Evolutionary conservation across 441 rosid genomes (phyloP).

Genomic region (Francoa sonchifolia): DNA sequence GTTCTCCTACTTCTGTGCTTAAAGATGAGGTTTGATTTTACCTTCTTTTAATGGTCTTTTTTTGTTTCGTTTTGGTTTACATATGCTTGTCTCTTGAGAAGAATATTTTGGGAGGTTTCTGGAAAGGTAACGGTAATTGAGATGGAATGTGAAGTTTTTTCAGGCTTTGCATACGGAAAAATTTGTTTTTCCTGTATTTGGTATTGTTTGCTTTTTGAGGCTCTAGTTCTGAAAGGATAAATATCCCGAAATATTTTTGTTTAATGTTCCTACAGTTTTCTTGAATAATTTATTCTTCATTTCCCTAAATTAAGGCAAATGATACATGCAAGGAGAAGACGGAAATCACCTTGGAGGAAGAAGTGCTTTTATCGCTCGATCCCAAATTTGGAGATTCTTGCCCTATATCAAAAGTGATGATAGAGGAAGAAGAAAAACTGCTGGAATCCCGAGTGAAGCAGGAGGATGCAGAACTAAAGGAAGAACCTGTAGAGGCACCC

Average conservation of each 20-base stretch:
- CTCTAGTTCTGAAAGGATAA: too few relatives aligned
- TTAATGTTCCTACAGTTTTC: not conserved
- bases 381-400: constrained; percentile 43
- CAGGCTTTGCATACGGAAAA: too few relatives aligned
- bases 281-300: not conserved
- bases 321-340: constrained; percentile 31
- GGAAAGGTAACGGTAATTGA: not conserved
- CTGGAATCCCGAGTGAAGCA: constrained; percentile 35
- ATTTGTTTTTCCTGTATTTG: too few relatives aligned
- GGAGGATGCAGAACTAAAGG: constrained; percentile 24
- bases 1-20: constrained; percentile 86
- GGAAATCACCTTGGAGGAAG: constrained; percentile 26
- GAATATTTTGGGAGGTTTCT: not conserved
- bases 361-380: constrained; percentile 13
- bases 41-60: not conserved
- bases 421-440: constrained; percentile 57
- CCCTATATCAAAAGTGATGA: constrained; percentile 42
- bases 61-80: not conserved
- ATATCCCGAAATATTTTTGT: too few relatives aligned
- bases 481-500: constrained; percentile 21
- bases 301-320: too few relatives aligned
- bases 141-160: too few relatives aligned
- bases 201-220: too few relatives aligned
- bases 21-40: constrained; percentile 53
- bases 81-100: constrained; percentile 3